A percentile compares a stretch with the other conserved stretches of the same genome.
Evolutionary conservation across 441 rosid species (phyloP).

Genomic region (Manihot esculenta): DNA sequence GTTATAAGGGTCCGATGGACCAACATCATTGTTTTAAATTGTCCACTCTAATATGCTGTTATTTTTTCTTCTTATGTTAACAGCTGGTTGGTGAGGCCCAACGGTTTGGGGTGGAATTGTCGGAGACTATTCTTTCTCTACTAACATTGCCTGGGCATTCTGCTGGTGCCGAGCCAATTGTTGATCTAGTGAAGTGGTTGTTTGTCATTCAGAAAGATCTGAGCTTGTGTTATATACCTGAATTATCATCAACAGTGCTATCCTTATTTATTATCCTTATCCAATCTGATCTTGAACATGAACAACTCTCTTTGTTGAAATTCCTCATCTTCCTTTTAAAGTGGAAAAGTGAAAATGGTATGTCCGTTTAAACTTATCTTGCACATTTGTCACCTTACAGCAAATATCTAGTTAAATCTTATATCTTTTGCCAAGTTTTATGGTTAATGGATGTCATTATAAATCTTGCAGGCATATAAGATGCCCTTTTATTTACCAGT

Average conservation of each 20-base stretch:
- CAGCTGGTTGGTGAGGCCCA: constrained; percentile 58
- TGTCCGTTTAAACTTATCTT: constrained; percentile 24
- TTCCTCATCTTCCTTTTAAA: constrained; percentile 58
- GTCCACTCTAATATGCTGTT: constrained; percentile 1
- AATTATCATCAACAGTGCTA: constrained; percentile 50
- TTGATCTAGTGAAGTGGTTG: constrained; percentile 59
- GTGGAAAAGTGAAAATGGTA: constrained; percentile 81
- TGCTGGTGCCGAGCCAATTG: constrained; percentile 42
- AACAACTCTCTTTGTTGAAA: constrained; percentile 67
- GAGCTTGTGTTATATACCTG: constrained; percentile 48
- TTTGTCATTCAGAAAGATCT: constrained; percentile 67
- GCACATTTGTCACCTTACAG: neutral
- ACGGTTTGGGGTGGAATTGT: constrained; percentile 59
- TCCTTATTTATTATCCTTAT: constrained; percentile 57
- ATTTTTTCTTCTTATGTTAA: constrained; percentile 24
- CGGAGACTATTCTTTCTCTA: constrained; percentile 52
- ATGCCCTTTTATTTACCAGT: neutral
- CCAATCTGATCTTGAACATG: constrained; percentile 77
- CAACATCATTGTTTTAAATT: neutral
- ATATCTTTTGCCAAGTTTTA: neutral
- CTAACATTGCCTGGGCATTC: constrained; percentile 40
- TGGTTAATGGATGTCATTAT: neutral
- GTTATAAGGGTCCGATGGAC: neutral
- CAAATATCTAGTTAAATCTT: neutral
- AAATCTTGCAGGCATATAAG: neutral